Evolutionary conservation across 371 early-diverging fungal genomes (phyloP).

Genomic region (Dichotomocladium elegans): DNA sequence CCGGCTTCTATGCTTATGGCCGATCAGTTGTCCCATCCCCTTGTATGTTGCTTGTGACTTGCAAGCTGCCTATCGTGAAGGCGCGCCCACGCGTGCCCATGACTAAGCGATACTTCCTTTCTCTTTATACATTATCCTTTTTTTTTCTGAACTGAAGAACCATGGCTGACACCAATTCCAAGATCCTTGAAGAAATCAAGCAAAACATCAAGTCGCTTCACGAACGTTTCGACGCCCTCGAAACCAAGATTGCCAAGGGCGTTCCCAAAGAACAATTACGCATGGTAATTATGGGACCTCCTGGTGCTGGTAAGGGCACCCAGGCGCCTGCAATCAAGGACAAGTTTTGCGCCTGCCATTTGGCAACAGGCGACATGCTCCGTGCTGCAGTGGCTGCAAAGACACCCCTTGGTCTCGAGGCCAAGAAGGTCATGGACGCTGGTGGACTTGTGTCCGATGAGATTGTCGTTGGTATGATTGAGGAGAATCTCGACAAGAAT

Average conservation of each 20-base stretch:
- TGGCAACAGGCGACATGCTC: slow-evolving; percentile 99
- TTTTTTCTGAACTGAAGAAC: slow-evolving; percentile 3
- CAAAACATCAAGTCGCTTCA: slow-evolving; percentile 50
- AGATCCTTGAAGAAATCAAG: slow-evolving; percentile 53
- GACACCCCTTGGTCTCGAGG: slow-evolving; percentile 88
- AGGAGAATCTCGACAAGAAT: slow-evolving; percentile 91
- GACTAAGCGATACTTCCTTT: too few species aligned
- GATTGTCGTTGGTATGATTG: slow-evolving; percentile 96
- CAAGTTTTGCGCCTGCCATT: slow-evolving; percentile 92
- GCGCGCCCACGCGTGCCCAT: too few species aligned
- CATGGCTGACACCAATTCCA: slow-evolving; percentile 42
- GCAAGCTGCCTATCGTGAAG: too few species aligned
- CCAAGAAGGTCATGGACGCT: slow-evolving; percentile 97
- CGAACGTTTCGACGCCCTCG: slow-evolving; percentile 44
- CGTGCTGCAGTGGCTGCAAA: slow-evolving; percentile 94
- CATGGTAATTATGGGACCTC: slow-evolving; percentile 98
- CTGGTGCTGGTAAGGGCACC: slow-evolving; percentile 98
- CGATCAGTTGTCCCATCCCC: too few species aligned
- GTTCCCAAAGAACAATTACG: slow-evolving; percentile 55
- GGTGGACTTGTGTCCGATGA: slow-evolving; percentile 98
- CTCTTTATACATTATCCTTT: too few species aligned
- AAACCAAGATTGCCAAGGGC: slow-evolving; percentile 42
- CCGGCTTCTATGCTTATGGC: too few species aligned
- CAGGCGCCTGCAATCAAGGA: slow-evolving; percentile 96
- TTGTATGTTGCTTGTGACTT: too few species aligned